Conservation (phyloP, 2,329 filamentous ascomycete genomes). For the Epicoccum nigrum region DNA sequence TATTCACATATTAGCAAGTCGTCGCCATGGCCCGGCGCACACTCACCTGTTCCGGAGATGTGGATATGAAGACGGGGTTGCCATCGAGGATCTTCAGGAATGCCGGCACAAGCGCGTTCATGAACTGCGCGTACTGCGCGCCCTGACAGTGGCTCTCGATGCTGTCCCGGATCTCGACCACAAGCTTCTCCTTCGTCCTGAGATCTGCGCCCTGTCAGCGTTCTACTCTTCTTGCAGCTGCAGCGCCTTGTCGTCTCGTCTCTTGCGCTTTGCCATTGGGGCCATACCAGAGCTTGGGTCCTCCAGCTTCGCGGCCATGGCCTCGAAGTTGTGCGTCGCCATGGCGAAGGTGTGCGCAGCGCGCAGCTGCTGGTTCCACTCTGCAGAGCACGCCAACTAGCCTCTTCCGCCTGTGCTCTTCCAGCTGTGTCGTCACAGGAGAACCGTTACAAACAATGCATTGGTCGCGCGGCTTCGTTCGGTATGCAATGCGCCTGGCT, state of each 20-base stretch:
- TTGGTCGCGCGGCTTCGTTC: conserved; percentile 30
- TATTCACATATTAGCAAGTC: conserved; percentile 51
- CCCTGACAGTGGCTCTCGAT: conserved; percentile 87
- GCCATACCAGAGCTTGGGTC: conserved; percentile 49
- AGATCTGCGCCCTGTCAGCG: conserved; percentile 64
- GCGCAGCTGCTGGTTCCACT: conserved; percentile 28
- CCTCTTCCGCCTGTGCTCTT: conserved; percentile 16
- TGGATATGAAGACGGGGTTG: conserved; percentile 88
- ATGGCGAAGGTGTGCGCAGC: conserved; percentile 39
- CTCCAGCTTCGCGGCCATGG: conserved; percentile 55
- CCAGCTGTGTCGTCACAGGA: conserved; percentile 21
- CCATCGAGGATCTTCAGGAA: conserved; percentile 86
- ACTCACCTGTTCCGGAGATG: conserved; percentile 83
- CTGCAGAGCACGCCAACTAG: conserved; percentile 12
- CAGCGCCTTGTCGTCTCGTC: conserved; percentile 1
- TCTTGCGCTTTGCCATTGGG: background rate
- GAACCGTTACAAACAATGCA: conserved; percentile 30
- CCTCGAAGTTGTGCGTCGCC: conserved; percentile 53
- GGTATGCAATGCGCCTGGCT: conserved; percentile 26
- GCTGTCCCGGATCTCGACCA: conserved; percentile 85
- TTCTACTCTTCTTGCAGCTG: background rate
- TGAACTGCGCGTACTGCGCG: conserved; percentile 77
- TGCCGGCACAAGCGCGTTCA: conserved; percentile 86
- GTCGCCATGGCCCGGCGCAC: conserved; percentile 12
- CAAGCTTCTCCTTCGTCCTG: conserved; percentile 80